Percentiles rank a stretch among this genome's conserved stretches.
These are phyloP conservation scores for Heterobasidion parviporum DNA, from an alignment of 1,284 basidiomycete species.

Conservation along the genomic window DNA sequence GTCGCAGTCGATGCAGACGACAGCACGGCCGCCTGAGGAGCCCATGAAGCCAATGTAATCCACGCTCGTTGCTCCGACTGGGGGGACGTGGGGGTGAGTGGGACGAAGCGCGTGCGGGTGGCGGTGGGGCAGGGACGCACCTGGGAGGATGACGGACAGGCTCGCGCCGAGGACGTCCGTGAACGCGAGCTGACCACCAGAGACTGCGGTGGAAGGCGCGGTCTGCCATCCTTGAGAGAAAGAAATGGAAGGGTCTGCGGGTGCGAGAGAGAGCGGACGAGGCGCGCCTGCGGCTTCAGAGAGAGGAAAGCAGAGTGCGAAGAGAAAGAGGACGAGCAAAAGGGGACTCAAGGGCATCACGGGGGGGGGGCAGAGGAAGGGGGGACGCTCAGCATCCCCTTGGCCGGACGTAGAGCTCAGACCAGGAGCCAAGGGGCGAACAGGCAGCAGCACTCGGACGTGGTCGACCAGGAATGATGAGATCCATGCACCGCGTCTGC, in stretches of 20 bases:
- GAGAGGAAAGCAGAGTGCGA: background rate
- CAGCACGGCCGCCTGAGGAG: background rate
- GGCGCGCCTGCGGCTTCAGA: slow-evolving; percentile 3
- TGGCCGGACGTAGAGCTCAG: background rate
- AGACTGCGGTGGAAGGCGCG: background rate
- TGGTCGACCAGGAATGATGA: background rate
- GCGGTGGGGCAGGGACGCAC: background rate
- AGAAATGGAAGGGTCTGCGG: background rate
- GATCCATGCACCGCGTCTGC: too few relatives aligned
- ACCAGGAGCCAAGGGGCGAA: background rate
- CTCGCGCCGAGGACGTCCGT: background rate
- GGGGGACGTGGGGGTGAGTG: background rate
- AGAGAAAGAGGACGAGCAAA: background rate
- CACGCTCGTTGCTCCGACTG: background rate
- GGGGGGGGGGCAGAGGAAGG: background rate
- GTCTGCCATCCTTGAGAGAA: slow-evolving; percentile 1
- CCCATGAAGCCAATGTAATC: background rate
- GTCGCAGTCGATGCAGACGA: slow-evolving; percentile 2
- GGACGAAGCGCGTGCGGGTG: background rate
- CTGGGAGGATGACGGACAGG: background rate
- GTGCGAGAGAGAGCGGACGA: background rate
- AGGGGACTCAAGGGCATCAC: background rate
- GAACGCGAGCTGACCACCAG: slow-evolving; percentile 1
- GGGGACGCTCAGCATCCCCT: slow-evolving; percentile 4
- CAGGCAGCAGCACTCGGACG: background rate